Conservation (phyloP, 345 rosid genomes). For the Gossypium sturtianum region DNA sequence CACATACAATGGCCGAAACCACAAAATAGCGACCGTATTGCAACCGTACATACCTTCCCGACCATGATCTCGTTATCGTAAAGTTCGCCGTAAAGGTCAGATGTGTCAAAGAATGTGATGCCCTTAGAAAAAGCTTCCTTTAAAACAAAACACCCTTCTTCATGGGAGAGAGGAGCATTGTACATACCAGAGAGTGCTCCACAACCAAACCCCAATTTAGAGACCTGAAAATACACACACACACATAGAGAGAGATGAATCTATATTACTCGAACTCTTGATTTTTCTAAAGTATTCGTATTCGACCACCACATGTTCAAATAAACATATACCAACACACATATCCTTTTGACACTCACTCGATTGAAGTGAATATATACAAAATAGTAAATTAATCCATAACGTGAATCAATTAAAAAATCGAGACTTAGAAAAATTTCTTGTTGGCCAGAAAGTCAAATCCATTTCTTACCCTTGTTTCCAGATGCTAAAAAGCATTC, state of each 20-base stretch:
- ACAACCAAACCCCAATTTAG: slow-evolving; percentile 47
- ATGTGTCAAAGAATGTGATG: slow-evolving; percentile 44
- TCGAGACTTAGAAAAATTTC: background rate
- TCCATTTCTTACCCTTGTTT: background rate
- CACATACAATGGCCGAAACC: background rate
- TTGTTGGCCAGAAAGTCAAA: background rate
- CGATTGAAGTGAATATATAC: background rate
- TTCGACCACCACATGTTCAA: background rate
- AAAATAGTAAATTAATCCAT: background rate
- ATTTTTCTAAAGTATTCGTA: background rate
- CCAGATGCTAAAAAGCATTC: background rate
- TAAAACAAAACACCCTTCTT: slow-evolving; percentile 36
- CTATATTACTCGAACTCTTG: background rate
- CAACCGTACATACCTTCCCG: slow-evolving; percentile 29
- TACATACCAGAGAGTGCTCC: slow-evolving; percentile 41
- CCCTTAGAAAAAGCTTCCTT: slow-evolving; percentile 36
- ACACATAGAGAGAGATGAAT: background rate
- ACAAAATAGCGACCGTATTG: background rate
- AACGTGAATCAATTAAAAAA: background rate
- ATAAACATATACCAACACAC: background rate
- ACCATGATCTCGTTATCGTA: slow-evolving; percentile 43
- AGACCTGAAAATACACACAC: slow-evolving; percentile 27
- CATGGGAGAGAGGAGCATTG: slow-evolving; percentile 42
- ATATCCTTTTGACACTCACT: background rate
- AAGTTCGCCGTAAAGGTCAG: slow-evolving; percentile 36